Base-by-base conservation (phyloP, 2,329 filamentous ascomycete species). In the Ceratocystis eucalypticola region DNA sequence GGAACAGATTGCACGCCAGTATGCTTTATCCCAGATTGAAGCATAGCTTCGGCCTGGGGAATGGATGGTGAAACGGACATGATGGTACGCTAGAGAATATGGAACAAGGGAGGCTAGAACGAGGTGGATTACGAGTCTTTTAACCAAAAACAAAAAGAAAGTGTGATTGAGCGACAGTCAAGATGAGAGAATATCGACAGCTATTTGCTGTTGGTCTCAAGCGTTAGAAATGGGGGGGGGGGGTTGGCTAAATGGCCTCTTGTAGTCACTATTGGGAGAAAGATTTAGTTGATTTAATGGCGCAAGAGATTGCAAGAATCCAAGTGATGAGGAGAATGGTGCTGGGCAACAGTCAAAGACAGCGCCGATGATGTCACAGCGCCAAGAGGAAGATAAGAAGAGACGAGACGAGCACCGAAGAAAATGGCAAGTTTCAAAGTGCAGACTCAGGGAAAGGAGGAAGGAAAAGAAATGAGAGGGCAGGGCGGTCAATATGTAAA, bases 381-480 rank as follows among this genome's bases (percentile, higher is more conserved):
- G 62, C 33, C 59, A 61, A 62, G 17, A 46, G 57, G 64, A 55
- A 59, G 46, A 50, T 62, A 22, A 62, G 30, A 62, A 45, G 44
- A 65, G 12, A 59, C 22, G n/a, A 65, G 46, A 37, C 37, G n/a
- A 48, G 28, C 25, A 53, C 41, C 22, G 41, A 61, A 41, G 62
- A 53, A 55, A 37, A 30, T 59, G 48, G 8, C 17, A 33, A 50
- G 45, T 53, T 61, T 48, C 55, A 33, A 70, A 68, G 69, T 68
- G 66, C 68, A 69, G 65, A 48, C 62, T 66, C 65, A 68, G 69
- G 64, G 48, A 68, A 66, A 65, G 65, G 61, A 30, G 68, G 57
- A 61, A 37, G 64, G 64, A 65, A 62, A 44, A 65, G 64, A 65
- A 69, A 53, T 66, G 68, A 68, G 66, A 70, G 65, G 69, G 68